Evolutionary conservation across 192 early-diverging fungal species (phyloP), one percentile per base, ranked within the genome.

Genomic region (Coemansia sp.): DNA sequence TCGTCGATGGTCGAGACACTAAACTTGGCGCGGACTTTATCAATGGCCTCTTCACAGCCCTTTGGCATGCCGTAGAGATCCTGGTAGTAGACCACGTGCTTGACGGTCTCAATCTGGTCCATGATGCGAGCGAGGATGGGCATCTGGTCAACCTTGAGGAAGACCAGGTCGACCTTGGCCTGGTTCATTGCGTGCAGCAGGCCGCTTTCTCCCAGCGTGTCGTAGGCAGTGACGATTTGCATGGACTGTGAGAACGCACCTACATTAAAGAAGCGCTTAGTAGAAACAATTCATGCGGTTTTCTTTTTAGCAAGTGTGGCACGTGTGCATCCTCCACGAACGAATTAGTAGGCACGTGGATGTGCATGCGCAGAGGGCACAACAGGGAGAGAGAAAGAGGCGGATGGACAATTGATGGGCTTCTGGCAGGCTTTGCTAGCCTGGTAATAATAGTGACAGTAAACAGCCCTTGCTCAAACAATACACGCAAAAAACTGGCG

Each of bases 151-250:
- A 88, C 76, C 56, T 85, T 81, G 20, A 83, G 56, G 73, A 92
- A 94, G 59, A 93, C 81, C 26, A 86, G 79, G 8, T 83, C 76
- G 35, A 91, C 88, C 74, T 91, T 90, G 57, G 92, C 84, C 76
- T 96, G 91, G 69, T 94, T 91, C 82, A 98, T 91, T 0, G 95
- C 93, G 70, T 91, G 94, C 40, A 86, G 53, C 21, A 96, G 86
- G 62, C 93, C 93, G 42, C 91, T 89, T 63, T 91, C 90, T 23
- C 93, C 94, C 28, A 96, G 85, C 14, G 93, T 94, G 64, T 90
- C 89, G 76, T 90, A 91, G 16, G 93, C 91, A 34, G 94, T 96
- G 55, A 90, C 88, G 69, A 95, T 89, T 62, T 87, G 88, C 65
- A 92, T 84, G 26, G 67, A 74, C 75, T 94, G 92, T 18, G 89